These are phyloP conservation scores for Epichloe sylvatica DNA, from an alignment of 2,329 filamentous ascomycete species.

Conservation along the genomic window DNA sequence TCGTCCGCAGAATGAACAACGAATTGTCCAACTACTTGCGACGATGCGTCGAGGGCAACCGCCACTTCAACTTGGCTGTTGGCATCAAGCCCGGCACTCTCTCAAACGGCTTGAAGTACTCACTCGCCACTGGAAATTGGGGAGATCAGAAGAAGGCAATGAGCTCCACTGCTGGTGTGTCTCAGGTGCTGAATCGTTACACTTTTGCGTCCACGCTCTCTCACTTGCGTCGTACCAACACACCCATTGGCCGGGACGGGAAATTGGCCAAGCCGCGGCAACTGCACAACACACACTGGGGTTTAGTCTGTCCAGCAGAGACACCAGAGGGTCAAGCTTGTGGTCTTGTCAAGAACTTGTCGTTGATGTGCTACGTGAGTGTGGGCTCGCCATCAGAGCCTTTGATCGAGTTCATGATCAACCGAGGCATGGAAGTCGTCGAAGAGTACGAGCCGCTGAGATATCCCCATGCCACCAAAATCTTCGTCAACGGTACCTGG, in stretches of 20 bases:
- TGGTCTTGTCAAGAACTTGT: slow-evolving; percentile 93
- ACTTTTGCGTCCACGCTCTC: slow-evolving; percentile 94
- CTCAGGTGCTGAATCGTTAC: slow-evolving; percentile 94
- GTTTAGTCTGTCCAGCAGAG: slow-evolving; percentile 89
- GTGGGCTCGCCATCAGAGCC: slow-evolving; percentile 85
- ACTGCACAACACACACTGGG: slow-evolving; percentile 98
- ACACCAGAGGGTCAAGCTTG: slow-evolving; percentile 97
- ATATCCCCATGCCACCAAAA: slow-evolving; percentile 87
- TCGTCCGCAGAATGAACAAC: slow-evolving; percentile 80
- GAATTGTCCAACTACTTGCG: slow-evolving; percentile 87
- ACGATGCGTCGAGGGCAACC: slow-evolving; percentile 76
- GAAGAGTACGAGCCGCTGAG: slow-evolving; percentile 84
- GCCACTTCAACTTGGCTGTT: slow-evolving; percentile 79
- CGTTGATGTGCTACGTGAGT: slow-evolving; percentile 96
- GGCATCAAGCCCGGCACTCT: slow-evolving; percentile 85
- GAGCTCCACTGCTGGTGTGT: slow-evolving; percentile 89
- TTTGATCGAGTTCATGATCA: slow-evolving; percentile 89
- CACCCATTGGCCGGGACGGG: slow-evolving; percentile 90
- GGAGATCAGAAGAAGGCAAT: slow-evolving; percentile 98
- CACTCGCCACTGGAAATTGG: slow-evolving; percentile 95
- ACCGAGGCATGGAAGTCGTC: slow-evolving; percentile 87
- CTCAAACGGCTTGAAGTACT: slow-evolving; percentile 91
- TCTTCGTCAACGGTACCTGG: slow-evolving; percentile 97
- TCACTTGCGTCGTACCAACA: slow-evolving; percentile 93
- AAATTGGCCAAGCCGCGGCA: slow-evolving; percentile 97